A percentile compares a stretch with the other conserved stretches of the same genome.
phyloP scores from a whole-genome alignment of 768 basidiomycete species.

The Russula earlei region DNA sequence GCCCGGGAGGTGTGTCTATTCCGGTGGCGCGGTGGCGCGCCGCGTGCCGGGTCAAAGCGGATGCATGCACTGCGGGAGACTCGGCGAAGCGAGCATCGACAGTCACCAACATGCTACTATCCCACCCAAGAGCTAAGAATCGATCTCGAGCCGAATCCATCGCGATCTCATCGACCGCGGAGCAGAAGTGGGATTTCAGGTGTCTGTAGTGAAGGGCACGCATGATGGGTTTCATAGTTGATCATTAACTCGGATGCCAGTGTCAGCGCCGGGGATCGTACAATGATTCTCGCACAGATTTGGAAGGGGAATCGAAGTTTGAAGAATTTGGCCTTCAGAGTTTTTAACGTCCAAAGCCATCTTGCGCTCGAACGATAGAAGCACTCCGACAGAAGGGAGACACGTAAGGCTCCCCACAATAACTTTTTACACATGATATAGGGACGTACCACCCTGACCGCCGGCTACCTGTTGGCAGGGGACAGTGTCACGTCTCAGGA shows the following conservation, averaged over 20 bases:
- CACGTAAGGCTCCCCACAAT: neutral
- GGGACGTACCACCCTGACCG: neutral
- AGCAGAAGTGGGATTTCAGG: conserved; percentile 3
- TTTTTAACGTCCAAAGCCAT: neutral
- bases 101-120: neutral
- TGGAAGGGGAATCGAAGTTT: neutral
- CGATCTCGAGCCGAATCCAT: neutral
- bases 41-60: neutral
- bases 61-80: neutral
- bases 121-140: neutral
- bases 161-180: conserved; percentile 1
- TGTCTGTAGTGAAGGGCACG: no score
- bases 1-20: neutral
- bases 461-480: neutral
- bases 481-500: neutral
- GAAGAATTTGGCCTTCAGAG: neutral
- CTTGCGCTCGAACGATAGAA: neutral
- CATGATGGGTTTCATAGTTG: neutral
- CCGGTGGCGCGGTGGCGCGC: neutral
- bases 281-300: neutral
- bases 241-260: neutral
- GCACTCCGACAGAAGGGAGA: neutral
- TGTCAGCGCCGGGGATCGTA: neutral
- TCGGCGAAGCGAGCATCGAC: neutral
- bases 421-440: neutral